Conservation (phyloP, 139 green algal species). For the Choricystis sp. region DNA sequence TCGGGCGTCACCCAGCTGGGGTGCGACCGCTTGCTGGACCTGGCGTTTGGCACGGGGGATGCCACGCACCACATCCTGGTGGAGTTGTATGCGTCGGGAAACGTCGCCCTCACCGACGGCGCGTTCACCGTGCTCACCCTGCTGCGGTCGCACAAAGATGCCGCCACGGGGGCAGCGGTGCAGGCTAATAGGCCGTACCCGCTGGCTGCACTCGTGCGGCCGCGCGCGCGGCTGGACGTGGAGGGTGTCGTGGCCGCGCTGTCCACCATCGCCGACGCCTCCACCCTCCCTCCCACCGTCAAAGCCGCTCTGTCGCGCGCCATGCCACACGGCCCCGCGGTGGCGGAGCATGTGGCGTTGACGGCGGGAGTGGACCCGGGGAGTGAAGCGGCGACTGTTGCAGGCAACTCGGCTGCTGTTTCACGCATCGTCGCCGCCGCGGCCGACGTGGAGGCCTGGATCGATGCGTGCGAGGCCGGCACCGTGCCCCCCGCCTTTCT, state of each 20-base stretch:
- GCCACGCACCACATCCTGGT: slow-evolving; percentile 76
- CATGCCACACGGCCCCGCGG: slow-evolving; percentile 59
- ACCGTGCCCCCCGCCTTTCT: slow-evolving; percentile 15
- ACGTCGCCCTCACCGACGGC: slow-evolving; percentile 81
- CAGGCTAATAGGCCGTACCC: slow-evolving; percentile 58
- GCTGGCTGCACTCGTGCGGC: slow-evolving; percentile 29
- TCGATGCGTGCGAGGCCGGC: slow-evolving; percentile 26
- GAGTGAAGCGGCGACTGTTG: not conserved
- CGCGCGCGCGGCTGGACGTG: slow-evolving; percentile 7
- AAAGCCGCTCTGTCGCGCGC: slow-evolving; percentile 10
- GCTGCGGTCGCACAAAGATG: slow-evolving; percentile 81
- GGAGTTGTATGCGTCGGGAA: slow-evolving; percentile 93
- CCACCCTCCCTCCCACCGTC: slow-evolving; percentile 9
- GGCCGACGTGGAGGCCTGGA: slow-evolving; percentile 24
- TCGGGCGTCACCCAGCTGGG: slow-evolving; percentile 81
- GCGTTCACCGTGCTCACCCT: slow-evolving; percentile 83
- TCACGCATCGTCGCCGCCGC: slow-evolving; percentile 18
- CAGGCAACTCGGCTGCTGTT: not conserved
- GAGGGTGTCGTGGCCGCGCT: slow-evolving; percentile 13
- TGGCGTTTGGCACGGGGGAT: slow-evolving; percentile 78
- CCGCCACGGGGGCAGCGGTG: slow-evolving; percentile 63
- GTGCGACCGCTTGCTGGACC: slow-evolving; percentile 83
- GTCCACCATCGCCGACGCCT: slow-evolving; percentile 3
- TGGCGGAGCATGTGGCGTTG: slow-evolving; percentile 65
- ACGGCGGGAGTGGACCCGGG: slow-evolving; percentile 41